phyloP scores from a whole-genome alignment of 306 rosid genomes.

The Cucumis melo region DNA sequence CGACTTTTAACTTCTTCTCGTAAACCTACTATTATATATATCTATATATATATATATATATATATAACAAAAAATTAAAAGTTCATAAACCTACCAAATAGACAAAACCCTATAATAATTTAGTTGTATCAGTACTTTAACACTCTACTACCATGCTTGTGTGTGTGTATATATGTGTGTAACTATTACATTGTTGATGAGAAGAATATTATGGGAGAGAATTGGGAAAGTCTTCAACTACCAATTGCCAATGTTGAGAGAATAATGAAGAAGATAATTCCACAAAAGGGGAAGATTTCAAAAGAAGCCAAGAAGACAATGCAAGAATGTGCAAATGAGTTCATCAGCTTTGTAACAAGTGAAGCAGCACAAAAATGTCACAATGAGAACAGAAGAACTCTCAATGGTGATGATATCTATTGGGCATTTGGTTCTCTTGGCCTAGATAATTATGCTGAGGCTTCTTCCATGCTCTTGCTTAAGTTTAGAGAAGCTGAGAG shows the following conservation, averaged over 20 bases:
- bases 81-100: too few species aligned
- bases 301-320: not conserved
- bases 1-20: too few species aligned
- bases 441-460: conserved; percentile 72
- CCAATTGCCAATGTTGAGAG: conserved; percentile 87
- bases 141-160: too few species aligned
- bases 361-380: conserved; percentile 80
- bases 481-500: not conserved
- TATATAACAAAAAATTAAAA: too few species aligned
- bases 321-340: conserved; percentile 41
- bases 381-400: conserved; percentile 73
- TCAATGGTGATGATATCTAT: conserved; percentile 71
- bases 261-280: conserved; percentile 75
- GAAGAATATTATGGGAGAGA: too few species aligned
- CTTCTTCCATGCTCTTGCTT: conserved; percentile 49
- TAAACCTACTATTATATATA: too few species aligned
- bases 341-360: conserved; percentile 73
- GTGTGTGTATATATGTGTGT: too few species aligned
- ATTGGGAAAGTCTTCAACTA: conserved; percentile 10
- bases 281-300: conserved; percentile 52
- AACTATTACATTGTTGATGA: too few species aligned
- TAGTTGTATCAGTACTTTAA: too few species aligned
- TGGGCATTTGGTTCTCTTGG: conserved; percentile 95
- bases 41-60: too few species aligned
- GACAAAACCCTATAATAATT: too few species aligned